phyloP scores from a whole-genome alignment of 2,329 filamentous ascomycete genomes.

The Ceratocystis destructans region DNA sequence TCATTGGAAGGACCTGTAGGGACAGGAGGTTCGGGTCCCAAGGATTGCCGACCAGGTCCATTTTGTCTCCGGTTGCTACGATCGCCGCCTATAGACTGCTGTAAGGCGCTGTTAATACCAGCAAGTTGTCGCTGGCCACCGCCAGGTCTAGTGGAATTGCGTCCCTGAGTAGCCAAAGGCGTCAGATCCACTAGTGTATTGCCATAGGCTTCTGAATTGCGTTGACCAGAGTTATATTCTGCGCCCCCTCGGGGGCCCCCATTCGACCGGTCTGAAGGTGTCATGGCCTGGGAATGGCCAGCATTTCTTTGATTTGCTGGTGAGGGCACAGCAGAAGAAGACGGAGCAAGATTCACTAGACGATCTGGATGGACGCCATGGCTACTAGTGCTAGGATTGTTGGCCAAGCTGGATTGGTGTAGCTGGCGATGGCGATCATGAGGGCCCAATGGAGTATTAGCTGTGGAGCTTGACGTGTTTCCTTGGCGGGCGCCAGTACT shows the following conservation, averaged over 20 bases:
- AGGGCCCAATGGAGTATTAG: neutral
- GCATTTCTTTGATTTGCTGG: conserved; percentile 3
- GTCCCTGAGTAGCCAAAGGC: neutral
- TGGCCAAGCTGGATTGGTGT: neutral
- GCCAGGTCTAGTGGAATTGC: neutral
- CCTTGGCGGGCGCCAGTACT: neutral
- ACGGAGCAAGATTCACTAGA: conserved; percentile 3
- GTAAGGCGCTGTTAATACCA: conserved; percentile 45
- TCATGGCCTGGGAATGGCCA: neutral
- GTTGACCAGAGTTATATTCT: neutral
- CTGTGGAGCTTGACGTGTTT: neutral
- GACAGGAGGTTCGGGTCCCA: conserved; percentile 12
- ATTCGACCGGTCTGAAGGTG: neutral
- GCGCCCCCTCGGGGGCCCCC: neutral
- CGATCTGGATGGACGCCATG: conserved; percentile 17
- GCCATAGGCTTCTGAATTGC: conserved; percentile 5
- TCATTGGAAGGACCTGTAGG: neutral
- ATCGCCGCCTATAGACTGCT: conserved; percentile 32
- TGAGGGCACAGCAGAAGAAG: neutral
- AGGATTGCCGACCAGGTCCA: neutral
- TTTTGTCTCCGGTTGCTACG: conserved; percentile 11
- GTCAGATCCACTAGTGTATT: conserved; percentile 6
- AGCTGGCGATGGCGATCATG: conserved; percentile 16
- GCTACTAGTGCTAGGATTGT: neutral
- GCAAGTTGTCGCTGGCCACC: conserved; percentile 37